Evolutionary conservation across 2,329 filamentous ascomycete species (phyloP).

Genomic region (Grosmannia serpens): DNA sequence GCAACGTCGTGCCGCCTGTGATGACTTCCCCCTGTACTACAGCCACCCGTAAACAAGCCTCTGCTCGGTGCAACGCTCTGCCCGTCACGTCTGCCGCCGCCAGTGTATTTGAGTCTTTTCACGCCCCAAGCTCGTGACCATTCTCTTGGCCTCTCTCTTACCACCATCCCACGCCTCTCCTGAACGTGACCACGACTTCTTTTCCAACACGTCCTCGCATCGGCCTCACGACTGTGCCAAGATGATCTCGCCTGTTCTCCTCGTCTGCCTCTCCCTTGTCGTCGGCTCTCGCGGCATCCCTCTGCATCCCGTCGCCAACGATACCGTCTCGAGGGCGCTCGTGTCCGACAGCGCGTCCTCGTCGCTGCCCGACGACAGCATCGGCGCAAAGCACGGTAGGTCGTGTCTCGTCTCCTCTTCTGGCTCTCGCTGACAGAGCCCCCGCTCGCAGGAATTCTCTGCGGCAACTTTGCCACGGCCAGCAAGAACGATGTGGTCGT

Average conservation of each 20-base stretch:
- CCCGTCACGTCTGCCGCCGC: too few relatives aligned
- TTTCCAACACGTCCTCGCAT: not conserved
- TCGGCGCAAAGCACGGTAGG: not conserved
- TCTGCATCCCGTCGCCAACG: not conserved
- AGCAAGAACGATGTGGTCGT: slow-evolving; percentile 4
- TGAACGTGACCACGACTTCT: not conserved
- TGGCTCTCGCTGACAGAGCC: not conserved
- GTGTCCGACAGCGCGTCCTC: not conserved
- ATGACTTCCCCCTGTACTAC: too few relatives aligned
- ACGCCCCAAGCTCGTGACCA: too few relatives aligned
- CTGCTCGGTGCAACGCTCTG: too few relatives aligned
- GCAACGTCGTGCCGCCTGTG: too few relatives aligned
- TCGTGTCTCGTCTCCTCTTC: not conserved
- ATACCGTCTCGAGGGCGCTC: too few relatives aligned
- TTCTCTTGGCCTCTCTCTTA: not conserved
- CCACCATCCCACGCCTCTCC: not conserved
- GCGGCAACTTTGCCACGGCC: slow-evolving; percentile 1
- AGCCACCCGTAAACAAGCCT: too few relatives aligned
- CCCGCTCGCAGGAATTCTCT: not conserved
- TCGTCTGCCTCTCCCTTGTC: not conserved
- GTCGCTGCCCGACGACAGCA: not conserved
- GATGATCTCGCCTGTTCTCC: not conserved
- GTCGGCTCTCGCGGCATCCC: not conserved
- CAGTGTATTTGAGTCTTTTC: not conserved
- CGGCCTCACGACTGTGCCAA: not conserved